Base-by-base conservation (phyloP, 305 asterid species). In the Caryopteris hybrid region DNA sequence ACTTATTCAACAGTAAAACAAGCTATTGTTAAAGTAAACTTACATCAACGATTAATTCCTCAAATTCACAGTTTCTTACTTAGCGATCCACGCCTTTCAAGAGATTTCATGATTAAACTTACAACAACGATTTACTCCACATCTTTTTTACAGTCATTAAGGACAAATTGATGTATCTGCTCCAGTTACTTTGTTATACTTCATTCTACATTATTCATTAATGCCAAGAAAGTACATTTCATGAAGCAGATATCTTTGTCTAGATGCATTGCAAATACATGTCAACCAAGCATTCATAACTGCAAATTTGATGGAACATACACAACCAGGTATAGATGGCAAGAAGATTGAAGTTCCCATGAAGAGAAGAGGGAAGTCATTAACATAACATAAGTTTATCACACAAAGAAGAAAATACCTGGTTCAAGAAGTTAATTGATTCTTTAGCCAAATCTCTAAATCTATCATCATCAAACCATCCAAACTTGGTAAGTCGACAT, bases 381-480 rank as follows among this genome's bases (percentile, higher is more conserved):
- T 63, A 46, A 20, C 56, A 62, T 33, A 64, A 60, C 48, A 67
- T 50, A 68, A 57, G 47, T 42, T 7, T 33, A 64, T 51, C 31
- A 11, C 58, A 66, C 31, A 27, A 31, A 70, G 23, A 62, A 59
- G 25, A 45, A 39, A 16, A 67, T 88, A 94, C 99, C 99, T 94
- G 98, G 81, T 76, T 89, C 81, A 94, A 77, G 79, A 94, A 91
- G 85, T 86, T 83, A 18, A 85, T 85, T 56, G 99, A 86, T 78
- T 94, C 99, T 80, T 86, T 86, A 42, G 86, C 92, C 78, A 91
- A 90, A 34, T 94, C 98, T 79, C 88, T 85, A 68, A 94, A 91
- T 76, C 84, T 91, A 85, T 94, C 98, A 66, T 91, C 98, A 76
- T 89, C 98, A 69, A 89, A 88, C 99, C 99, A 94, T 61, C 98